These are phyloP conservation scores for Phytophthora litchii DNA, from an alignment of 352 stramenopile species.

Conservation along the genomic window DNA sequence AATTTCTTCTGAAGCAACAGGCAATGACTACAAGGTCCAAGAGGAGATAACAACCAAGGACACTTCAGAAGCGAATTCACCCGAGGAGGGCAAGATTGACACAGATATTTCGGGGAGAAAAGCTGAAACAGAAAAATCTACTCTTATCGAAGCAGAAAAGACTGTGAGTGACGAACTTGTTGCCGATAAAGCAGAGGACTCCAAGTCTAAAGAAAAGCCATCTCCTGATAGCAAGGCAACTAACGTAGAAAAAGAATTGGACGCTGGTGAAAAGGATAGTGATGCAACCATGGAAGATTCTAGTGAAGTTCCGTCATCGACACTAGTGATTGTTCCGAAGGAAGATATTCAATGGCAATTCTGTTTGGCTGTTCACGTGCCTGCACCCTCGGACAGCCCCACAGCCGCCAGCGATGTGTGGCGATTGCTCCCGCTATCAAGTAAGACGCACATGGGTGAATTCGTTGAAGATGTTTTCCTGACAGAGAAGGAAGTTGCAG, in stretches of 20 bases:
- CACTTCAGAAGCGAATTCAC: neutral
- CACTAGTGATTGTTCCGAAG: constrained; percentile 21
- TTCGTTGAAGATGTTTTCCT: constrained; percentile 64
- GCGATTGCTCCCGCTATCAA: constrained; percentile 65
- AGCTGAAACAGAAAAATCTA: neutral
- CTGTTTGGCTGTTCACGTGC: constrained; percentile 48
- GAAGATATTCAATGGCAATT: constrained; percentile 51
- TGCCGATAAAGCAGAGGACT: constrained; percentile 14
- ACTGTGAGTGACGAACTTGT: constrained; percentile 6
- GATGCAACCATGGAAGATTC: constrained; percentile 31
- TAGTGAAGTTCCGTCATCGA: constrained; percentile 6
- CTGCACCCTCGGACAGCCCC: constrained; percentile 6
- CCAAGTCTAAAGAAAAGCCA: constrained; percentile 5
- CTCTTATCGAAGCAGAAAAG: constrained; percentile 4
- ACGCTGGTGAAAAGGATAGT: constrained; percentile 8
- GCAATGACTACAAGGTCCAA: neutral
- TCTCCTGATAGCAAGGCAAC: constrained; percentile 11
- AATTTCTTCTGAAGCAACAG: neutral
- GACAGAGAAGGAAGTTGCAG: constrained; percentile 57
- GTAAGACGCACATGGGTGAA: constrained; percentile 45
- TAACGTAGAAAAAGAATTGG: constrained; percentile 16
- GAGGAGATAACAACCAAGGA: constrained; percentile 7
- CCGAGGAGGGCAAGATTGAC: constrained; percentile 3
- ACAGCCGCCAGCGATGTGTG: constrained; percentile 36
- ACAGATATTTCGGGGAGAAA: neutral